These are phyloP conservation scores for Hyparrhenia diplandra DNA, from an alignment of 176 grass and related monocot genomes.

Conservation along the genomic window DNA sequence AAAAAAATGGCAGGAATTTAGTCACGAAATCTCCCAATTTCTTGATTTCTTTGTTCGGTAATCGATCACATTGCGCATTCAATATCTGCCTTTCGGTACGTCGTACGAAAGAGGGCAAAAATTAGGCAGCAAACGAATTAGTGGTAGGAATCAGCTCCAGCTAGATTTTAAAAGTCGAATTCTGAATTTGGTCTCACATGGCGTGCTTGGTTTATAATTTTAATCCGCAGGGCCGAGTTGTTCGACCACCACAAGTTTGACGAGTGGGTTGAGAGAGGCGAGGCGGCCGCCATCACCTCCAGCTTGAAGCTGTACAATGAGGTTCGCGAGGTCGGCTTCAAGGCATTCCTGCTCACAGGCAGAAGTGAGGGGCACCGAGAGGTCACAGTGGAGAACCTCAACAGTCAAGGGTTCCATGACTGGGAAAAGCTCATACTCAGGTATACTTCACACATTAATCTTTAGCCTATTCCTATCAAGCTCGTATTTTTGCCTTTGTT, in stretches of 20 bases:
- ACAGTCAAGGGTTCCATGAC: constrained; percentile 48
- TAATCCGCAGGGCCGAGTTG: constrained; percentile 33
- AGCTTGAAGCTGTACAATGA: constrained; percentile 64
- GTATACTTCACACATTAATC: constrained; percentile 31
- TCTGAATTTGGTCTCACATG: no score
- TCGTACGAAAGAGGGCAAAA: no score
- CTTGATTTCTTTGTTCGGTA: neutral
- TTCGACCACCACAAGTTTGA: constrained; percentile 61
- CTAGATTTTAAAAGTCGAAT: no score
- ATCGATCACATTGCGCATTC: neutral
- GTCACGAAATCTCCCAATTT: neutral
- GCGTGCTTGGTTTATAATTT: neutral
- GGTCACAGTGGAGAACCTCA: constrained; percentile 60
- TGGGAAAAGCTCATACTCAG: constrained; percentile 80
- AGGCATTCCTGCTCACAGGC: constrained; percentile 65
- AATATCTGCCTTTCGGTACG: neutral
- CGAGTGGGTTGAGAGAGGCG: constrained; percentile 62
- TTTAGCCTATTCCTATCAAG: no score
- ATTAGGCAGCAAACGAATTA: no score
- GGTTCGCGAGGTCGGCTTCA: constrained; percentile 55
- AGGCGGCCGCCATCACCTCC: constrained; percentile 60
- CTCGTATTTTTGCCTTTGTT: no score
- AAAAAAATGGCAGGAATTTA: neutral
- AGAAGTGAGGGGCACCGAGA: constrained; percentile 46
- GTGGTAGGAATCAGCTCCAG: neutral